A percentile compares a stretch with the other conserved stretches of the same genome.
Conservation (phyloP, 2,329 filamentous ascomycete species). For the Lizonia empirigonia region DNA sequence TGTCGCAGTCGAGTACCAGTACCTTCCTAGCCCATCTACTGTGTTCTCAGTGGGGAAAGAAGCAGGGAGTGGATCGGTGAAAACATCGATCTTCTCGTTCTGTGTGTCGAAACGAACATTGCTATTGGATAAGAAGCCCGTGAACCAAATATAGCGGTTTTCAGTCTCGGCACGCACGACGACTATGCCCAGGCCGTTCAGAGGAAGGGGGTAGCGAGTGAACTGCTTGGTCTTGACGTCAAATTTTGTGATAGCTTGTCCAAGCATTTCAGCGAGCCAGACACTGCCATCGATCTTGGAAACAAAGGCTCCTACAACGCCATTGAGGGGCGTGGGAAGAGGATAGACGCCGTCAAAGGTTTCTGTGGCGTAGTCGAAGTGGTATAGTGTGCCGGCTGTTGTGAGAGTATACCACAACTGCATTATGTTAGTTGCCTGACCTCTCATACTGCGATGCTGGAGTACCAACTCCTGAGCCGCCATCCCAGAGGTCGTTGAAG, state of each 20-base stretch:
- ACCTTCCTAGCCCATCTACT: conserved; percentile 12
- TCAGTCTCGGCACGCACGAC: conserved; percentile 17
- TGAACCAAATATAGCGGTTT: conserved; percentile 19
- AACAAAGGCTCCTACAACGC: conserved; percentile 11
- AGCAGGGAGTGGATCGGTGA: conserved; percentile 12
- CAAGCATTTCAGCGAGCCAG: conserved; percentile 18
- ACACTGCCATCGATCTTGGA: conserved; percentile 18
- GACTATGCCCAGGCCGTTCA: conserved; percentile 10
- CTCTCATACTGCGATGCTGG: background rate
- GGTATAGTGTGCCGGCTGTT: conserved; percentile 16
- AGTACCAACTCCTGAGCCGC: conserved; percentile 4
- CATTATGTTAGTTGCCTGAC: background rate
- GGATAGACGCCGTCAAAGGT: conserved; percentile 18
- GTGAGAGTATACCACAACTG: conserved; percentile 22
- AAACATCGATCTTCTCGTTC: conserved; percentile 18
- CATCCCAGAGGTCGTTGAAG: conserved; percentile 16
- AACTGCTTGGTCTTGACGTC: conserved; percentile 13
- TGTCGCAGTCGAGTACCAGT: conserved; percentile 20
- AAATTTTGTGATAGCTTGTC: conserved; percentile 19
- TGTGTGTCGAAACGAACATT: conserved; percentile 19
- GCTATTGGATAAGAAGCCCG: conserved; percentile 18
- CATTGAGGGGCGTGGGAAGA: conserved; percentile 16
- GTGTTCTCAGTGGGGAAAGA: conserved; percentile 18
- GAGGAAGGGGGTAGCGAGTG: conserved; percentile 15
- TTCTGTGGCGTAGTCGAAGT: conserved; percentile 19